A percentile compares a stretch with the other conserved stretches of the same genome.
These are phyloP conservation scores for Lactarius deliciosus DNA, from an alignment of 768 basidiomycete species.

Conservation along the genomic window DNA sequence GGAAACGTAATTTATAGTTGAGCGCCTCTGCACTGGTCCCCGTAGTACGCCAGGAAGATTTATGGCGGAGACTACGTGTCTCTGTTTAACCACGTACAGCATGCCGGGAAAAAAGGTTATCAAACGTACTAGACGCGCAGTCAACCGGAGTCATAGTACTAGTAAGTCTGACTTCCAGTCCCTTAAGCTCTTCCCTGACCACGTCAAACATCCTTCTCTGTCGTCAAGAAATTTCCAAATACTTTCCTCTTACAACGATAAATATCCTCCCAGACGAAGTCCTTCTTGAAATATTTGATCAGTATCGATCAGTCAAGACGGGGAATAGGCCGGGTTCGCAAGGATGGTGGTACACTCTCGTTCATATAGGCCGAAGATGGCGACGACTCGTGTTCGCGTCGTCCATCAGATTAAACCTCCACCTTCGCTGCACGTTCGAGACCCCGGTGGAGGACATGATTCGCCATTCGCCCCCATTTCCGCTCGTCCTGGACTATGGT, in stretches of 20 bases:
- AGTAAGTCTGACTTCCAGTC: neutral
- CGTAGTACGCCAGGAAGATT: neutral
- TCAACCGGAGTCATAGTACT: neutral
- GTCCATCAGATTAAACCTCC: constrained; percentile 17
- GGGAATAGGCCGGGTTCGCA: neutral
- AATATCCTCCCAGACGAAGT: constrained; percentile 18
- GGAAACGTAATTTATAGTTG: neutral
- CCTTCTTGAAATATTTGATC: constrained; percentile 20
- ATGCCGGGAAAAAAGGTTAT: neutral
- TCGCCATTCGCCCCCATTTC: constrained; percentile 4
- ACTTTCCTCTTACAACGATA: constrained; percentile 15
- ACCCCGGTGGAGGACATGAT: constrained; percentile 13
- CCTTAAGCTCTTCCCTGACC: neutral
- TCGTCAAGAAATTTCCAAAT: constrained; percentile 14
- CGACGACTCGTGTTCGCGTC: constrained; percentile 22
- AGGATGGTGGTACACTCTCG: constrained; percentile 24
- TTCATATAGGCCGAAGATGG: constrained; percentile 15
- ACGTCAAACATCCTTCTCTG: neutral
- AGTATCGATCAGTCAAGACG: constrained; percentile 3
- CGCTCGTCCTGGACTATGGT: constrained; percentile 21
- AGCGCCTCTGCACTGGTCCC: neutral
- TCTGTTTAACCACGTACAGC: neutral
- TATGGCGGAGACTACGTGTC: neutral
- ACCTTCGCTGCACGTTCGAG: constrained; percentile 21
- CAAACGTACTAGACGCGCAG: neutral